These are phyloP conservation scores for Fusarium sp. DNA, from an alignment of 2,329 filamentous ascomycete genomes.

Conservation along the genomic window DNA sequence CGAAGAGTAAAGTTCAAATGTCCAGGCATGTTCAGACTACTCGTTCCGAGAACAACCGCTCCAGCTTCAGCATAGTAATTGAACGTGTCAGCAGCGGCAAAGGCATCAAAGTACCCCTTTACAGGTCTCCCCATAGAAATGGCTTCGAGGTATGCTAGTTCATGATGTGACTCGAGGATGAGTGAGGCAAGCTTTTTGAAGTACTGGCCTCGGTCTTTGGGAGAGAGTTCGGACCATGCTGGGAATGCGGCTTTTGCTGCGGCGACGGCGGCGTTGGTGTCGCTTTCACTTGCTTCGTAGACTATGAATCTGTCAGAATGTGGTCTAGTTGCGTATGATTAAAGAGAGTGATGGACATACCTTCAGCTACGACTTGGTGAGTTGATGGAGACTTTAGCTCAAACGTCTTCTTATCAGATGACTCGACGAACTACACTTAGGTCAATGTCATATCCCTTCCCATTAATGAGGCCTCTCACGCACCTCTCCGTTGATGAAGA, in stretches of 20 bases:
- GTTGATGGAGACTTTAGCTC: background rate
- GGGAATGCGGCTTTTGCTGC: conserved; percentile 59
- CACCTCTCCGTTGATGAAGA: background rate
- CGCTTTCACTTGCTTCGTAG: conserved; percentile 40
- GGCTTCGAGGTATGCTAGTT: conserved; percentile 48
- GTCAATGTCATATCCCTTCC: rapidly evolving
- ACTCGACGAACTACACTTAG: background rate
- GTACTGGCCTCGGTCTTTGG: conserved; percentile 49
- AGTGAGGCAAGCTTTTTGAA: conserved; percentile 57
- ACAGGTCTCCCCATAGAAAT: conserved; percentile 21
- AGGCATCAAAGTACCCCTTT: conserved; percentile 25
- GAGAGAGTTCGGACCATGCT: conserved; percentile 53
- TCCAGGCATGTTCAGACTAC: conserved; percentile 57
- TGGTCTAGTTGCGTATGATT: rapidly evolving
- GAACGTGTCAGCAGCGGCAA: conserved; percentile 53
- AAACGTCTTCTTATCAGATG: background rate
- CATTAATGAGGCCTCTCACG: rapidly evolving
- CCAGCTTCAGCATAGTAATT: conserved; percentile 53
- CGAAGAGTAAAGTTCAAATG: conserved; percentile 55
- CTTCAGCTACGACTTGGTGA: background rate
- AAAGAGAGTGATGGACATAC: background rate
- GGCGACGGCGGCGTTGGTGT: conserved; percentile 58
- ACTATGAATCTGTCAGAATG: background rate
- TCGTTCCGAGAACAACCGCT: conserved; percentile 52
- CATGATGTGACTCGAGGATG: conserved; percentile 48